A percentile compares a stretch with the other conserved stretches of the same genome.
These are phyloP conservation scores for Echites panduratus DNA, from an alignment of 257 asterid species.

Conservation along the genomic window DNA sequence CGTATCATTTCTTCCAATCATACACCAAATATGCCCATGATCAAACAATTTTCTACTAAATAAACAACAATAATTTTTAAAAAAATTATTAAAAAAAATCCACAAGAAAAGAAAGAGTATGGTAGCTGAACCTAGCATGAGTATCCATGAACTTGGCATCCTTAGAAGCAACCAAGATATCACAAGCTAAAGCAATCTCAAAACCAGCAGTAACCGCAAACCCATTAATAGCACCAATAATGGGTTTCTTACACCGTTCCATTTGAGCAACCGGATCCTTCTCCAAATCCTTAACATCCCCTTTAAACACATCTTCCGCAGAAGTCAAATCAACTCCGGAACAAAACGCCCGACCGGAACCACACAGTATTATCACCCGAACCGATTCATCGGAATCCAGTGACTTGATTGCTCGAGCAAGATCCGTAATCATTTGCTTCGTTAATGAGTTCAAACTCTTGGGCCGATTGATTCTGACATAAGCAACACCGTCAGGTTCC, in stretches of 20 bases:
- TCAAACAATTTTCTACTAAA: not conserved
- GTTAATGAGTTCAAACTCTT: slow-evolving; percentile 78
- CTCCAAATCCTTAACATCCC: slow-evolving; percentile 66
- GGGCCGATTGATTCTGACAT: slow-evolving; percentile 71
- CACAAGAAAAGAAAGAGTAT: not conserved
- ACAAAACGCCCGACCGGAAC: slow-evolving; percentile 82
- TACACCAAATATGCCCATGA: not conserved
- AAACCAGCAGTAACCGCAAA: slow-evolving; percentile 96
- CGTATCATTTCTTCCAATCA: not conserved
- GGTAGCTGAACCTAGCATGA: slow-evolving; percentile 96
- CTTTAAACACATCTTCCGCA: slow-evolving; percentile 92
- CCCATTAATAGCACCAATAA: slow-evolving; percentile 82
- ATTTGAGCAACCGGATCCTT: slow-evolving; percentile 83
- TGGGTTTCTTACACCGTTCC: slow-evolving; percentile 80
- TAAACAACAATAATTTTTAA: not conserved
- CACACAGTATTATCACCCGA: slow-evolving; percentile 63
- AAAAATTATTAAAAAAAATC: not conserved
- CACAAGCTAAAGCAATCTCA: slow-evolving; percentile 92
- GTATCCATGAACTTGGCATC: slow-evolving; percentile 93
- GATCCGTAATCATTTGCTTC: slow-evolving; percentile 53
- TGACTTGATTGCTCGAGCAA: slow-evolving; percentile 53
- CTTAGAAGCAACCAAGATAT: slow-evolving; percentile 70
- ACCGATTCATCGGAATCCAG: slow-evolving; percentile 53
- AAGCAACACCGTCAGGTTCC: slow-evolving; percentile 53
- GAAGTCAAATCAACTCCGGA: slow-evolving; percentile 90